Conservation (phyloP, 192 early-diverging fungal species). For the Entomortierella chlamydospora region DNA sequence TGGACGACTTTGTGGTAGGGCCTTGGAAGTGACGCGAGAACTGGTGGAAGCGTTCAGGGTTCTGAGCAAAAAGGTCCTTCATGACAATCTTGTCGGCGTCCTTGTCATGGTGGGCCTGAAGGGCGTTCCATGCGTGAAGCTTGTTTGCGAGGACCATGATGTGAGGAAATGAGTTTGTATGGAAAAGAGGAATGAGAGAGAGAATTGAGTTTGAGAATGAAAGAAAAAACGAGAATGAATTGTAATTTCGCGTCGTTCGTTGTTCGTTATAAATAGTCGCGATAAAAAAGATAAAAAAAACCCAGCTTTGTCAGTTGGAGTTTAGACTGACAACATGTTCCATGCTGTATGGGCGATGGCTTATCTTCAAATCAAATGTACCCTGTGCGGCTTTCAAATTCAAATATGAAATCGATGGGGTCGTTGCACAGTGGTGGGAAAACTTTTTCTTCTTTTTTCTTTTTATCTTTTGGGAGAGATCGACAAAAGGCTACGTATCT, state of each 20-base stretch:
- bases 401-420: background rate
- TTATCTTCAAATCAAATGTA: too few species aligned
- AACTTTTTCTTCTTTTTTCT: conserved; percentile 7
- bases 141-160: conserved; percentile 80
- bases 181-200: background rate
- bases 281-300: background rate
- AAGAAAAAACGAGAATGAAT: conserved; percentile 4
- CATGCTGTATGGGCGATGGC: too few species aligned
- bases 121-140: conserved; percentile 86
- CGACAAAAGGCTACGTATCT: too few species aligned
- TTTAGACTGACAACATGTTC: too few species aligned
- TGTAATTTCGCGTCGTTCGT: conserved; percentile 4
- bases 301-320: too few species aligned
- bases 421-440: background rate
- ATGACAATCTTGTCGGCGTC: conserved; percentile 80
- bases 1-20: conserved; percentile 67
- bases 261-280: background rate
- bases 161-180: background rate
- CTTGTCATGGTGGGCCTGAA: conserved; percentile 89
- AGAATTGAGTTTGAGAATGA: conserved; percentile 15
- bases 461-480: background rate
- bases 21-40: conserved; percentile 80
- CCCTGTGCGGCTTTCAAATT: too few species aligned
- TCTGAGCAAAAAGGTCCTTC: conserved; percentile 82
- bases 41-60: conserved; percentile 81